A percentile compares a stretch with the other conserved stretches of the same genome.
Evolutionary conservation across 2,329 filamentous ascomycete species (phyloP).

Genomic region (Arthrobotrys sinensis): DNA sequence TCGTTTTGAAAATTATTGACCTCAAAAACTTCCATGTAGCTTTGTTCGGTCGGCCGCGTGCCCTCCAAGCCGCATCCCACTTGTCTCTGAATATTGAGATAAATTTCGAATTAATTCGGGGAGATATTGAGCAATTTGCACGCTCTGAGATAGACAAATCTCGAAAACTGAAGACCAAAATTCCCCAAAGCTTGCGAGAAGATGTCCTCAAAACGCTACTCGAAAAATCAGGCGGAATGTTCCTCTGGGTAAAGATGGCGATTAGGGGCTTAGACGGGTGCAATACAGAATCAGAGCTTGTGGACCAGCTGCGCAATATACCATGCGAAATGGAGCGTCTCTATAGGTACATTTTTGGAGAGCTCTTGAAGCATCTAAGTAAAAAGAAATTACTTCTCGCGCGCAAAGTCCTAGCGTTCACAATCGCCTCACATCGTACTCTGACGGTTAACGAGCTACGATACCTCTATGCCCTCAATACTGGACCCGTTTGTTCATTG

Average conservation of each 20-base stretch:
- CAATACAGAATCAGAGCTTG: not conserved
- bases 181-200: not conserved
- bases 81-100: slow-evolving; percentile 13
- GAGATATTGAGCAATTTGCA: not conserved
- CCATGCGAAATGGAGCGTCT: not conserved
- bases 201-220: not conserved
- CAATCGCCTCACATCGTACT: not conserved
- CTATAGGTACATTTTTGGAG: not conserved
- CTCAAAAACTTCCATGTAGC: not conserved
- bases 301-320: not conserved
- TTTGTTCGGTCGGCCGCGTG: slow-evolving; percentile 2
- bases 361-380: not conserved
- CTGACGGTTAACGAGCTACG: slow-evolving; percentile 3
- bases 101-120: not conserved
- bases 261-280: not conserved
- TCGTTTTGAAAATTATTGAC: not conserved
- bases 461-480: not conserved
- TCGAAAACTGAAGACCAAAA: too few relatives aligned
- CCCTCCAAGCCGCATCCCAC: not conserved
- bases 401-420: slow-evolving; percentile 7
- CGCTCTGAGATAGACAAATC: not conserved
- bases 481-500: not conserved
- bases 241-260: slow-evolving; percentile 24
- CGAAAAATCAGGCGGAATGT: slow-evolving; percentile 15
- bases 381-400: not conserved